Evolutionary conservation across 2,329 filamentous ascomycete species (phyloP).

Genomic region (Colletotrichum sp.): DNA sequence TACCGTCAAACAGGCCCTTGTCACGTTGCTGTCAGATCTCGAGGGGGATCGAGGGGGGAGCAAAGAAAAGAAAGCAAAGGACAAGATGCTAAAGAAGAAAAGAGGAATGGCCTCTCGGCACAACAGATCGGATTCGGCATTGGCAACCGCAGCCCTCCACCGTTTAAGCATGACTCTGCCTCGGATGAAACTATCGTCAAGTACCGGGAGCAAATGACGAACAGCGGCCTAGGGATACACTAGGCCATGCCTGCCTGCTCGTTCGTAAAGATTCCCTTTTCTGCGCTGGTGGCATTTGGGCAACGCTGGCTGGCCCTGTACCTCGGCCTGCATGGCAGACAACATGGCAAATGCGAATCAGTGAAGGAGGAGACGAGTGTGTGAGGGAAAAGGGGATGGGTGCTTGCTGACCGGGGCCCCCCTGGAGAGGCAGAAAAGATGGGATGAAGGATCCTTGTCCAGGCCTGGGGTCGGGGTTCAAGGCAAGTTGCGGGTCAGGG

Average conservation of each 20-base stretch:
- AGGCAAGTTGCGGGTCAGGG: background rate
- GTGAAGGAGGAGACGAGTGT: background rate
- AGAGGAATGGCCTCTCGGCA: background rate
- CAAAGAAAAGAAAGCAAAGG: background rate
- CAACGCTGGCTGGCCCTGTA: background rate
- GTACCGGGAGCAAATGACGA: background rate
- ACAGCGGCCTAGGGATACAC: background rate
- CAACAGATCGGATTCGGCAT: background rate
- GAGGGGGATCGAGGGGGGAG: background rate
- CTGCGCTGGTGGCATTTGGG: conserved; percentile 1
- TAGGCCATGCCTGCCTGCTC: background rate
- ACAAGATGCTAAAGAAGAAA: background rate
- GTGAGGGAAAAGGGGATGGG: background rate
- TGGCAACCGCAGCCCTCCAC: background rate
- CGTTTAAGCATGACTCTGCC: conserved; percentile 11
- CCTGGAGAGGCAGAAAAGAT: background rate
- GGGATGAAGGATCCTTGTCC: conserved; percentile 4
- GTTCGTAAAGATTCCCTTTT: conserved; percentile 20
- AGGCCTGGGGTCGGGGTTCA: background rate
- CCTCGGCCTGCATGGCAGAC: background rate
- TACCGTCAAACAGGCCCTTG: background rate
- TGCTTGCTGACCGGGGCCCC: background rate
- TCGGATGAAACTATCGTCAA: background rate
- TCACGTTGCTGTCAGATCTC: background rate
- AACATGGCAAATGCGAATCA: background rate